Conservation (phyloP, 1,139 yeast species). For the Pichia sp. region DNA sequence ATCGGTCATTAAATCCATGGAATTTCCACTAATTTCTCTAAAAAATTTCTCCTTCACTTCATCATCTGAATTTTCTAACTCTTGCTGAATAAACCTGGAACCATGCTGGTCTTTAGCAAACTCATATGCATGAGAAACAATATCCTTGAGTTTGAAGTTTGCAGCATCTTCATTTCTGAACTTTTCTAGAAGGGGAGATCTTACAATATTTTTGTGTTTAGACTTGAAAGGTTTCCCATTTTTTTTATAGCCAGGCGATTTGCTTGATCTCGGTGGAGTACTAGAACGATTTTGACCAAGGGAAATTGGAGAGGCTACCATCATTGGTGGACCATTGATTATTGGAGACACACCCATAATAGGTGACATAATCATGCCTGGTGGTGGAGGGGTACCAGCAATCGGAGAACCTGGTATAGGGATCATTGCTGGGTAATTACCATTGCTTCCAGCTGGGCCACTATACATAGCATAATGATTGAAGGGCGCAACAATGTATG, state of each 20-base stretch:
- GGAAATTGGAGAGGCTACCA: conserved; percentile 6
- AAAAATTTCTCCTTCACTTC: conserved; percentile 77
- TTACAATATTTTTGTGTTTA: conserved; percentile 39
- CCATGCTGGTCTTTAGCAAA: conserved; percentile 97
- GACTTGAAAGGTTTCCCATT: conserved; percentile 6
- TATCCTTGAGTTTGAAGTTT: conserved; percentile 59
- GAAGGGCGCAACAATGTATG: conserved; percentile 45
- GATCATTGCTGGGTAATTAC: conserved; percentile 9
- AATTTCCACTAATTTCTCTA: conserved; percentile 70
- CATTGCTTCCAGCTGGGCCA: conserved; percentile 18
- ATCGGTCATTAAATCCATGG: conserved; percentile 84
- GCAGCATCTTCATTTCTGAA: conserved; percentile 66
- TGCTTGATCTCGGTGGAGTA: conserved; percentile 9
- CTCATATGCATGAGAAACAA: conserved; percentile 83
- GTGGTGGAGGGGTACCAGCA: conserved; percentile 12
- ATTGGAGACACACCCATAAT: conserved; percentile 11
- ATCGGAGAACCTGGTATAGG: conserved; percentile 20
- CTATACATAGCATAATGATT: conserved; percentile 41
- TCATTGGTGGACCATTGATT: not conserved
- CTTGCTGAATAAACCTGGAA: conserved; percentile 90
- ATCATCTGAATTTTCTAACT: conserved; percentile 54
- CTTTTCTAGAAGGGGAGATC: conserved; percentile 82
- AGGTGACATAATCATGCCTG: conserved; percentile 10
- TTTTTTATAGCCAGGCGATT: conserved; percentile 6
- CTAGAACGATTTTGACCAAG: conserved; percentile 5